Evolutionary conservation across 148 eudicot genomes (phyloP), one percentile per base, ranked within the genome.

Genomic region (Amaranthus cruentus): DNA sequence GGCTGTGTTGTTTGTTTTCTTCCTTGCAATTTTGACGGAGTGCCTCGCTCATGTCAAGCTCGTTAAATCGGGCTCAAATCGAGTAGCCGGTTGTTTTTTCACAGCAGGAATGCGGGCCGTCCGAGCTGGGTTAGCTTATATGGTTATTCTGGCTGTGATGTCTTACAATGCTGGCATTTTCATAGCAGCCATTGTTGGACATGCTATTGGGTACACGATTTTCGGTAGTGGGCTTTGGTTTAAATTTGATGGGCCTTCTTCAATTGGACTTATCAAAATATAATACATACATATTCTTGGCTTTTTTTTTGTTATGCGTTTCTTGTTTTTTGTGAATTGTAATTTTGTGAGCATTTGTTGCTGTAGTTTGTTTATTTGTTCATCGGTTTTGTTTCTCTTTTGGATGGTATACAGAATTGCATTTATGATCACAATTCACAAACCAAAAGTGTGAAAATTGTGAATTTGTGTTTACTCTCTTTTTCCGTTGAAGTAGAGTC

Each of bases 131-230:
- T 53, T 91, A 9, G 74, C 80, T 10, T 91, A 89, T 71, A 64
- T 91, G 87, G 87, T 89, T n/a, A 87, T 91, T 14, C 60, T 91
- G 66, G 86, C 94, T 28, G 86, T 89, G 67, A 78, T 84, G 81
- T 88, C 97, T 6, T 89, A 70, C 78, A 91, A 91, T 61, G 92
- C 78, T 8, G 97, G 97, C 15, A 82, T 91, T 44, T 91, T 91
- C 66, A 21, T 91, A 28, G 91, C 86, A 0, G 94, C 91, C 9
- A 54, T 83, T 62, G 62, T 84, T 54, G 97, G 97, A 61, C 97
- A 91, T 76, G 85, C 87, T 6, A 59, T 88, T 65, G 97, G 97
- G 65, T 88, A 82, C 49, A 14, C 69, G 49, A 3, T 88, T 74
- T 86, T 84, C 65, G 76, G 89, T 6, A 85, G 87, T 68, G 76